These are phyloP conservation scores for Cokeromyces recurvatus DNA, from an alignment of 371 early-diverging fungal species.

Conservation along the genomic window DNA sequence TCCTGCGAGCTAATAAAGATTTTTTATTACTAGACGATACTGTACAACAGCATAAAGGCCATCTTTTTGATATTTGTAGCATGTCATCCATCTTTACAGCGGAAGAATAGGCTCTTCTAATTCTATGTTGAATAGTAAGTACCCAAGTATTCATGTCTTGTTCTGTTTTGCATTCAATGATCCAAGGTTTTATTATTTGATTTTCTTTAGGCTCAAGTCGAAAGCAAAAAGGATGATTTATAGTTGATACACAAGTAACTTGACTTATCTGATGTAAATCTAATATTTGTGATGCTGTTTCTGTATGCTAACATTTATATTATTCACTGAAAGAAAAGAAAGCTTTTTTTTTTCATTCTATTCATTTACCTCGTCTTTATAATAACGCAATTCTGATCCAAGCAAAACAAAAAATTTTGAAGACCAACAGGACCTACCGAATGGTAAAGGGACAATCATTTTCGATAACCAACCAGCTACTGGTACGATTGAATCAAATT, in stretches of 20 bases:
- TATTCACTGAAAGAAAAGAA: too few relatives aligned
- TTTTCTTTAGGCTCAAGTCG: slow-evolving; percentile 8
- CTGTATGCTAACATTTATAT: slow-evolving; percentile 9
- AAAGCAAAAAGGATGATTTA: slow-evolving; percentile 13
- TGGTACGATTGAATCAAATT: slow-evolving; percentile 1
- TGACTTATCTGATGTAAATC: slow-evolving; percentile 10
- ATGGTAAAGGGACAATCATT: slow-evolving; percentile 11
- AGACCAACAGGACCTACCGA: slow-evolving; percentile 20
- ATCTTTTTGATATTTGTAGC: too few relatives aligned
- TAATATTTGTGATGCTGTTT: slow-evolving; percentile 10
- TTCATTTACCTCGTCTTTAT: slow-evolving; percentile 19
- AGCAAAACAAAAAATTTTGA: slow-evolving; percentile 23
- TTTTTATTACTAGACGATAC: too few relatives aligned
- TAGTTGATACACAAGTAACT: slow-evolving; percentile 7
- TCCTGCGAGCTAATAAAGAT: slow-evolving; percentile 16
- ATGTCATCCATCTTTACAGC: too few relatives aligned
- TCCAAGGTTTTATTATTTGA: slow-evolving; percentile 13
- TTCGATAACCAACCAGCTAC: slow-evolving; percentile 21
- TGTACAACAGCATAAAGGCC: too few relatives aligned
- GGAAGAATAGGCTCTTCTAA: too few relatives aligned
- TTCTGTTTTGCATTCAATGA: slow-evolving; percentile 20
- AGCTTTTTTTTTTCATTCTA: not conserved
- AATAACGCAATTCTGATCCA: slow-evolving; percentile 18
- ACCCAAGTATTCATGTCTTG: slow-evolving; percentile 20
- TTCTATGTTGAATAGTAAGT: too few relatives aligned